These are phyloP conservation scores for Myochromella boudieri DNA, from an alignment of 768 basidiomycete genomes.

Conservation along the genomic window DNA sequence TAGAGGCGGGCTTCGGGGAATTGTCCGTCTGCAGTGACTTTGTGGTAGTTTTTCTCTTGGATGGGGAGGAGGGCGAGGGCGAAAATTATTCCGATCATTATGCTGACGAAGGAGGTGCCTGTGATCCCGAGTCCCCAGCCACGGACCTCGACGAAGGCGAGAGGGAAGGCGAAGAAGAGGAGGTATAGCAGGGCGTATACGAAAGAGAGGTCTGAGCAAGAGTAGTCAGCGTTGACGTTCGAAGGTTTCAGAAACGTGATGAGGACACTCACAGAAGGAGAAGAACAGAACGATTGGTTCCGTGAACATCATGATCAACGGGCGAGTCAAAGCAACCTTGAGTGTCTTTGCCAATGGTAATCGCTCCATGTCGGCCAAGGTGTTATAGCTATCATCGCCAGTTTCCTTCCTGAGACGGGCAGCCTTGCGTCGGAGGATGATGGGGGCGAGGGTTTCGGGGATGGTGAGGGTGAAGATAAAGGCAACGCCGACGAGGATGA, in stretches of 20 bases:
- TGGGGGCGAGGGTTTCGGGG: slow-evolving; percentile 52
- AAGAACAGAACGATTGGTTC: slow-evolving; percentile 11
- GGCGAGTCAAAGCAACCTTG: not conserved
- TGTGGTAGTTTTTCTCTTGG: slow-evolving; percentile 33
- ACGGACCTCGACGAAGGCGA: slow-evolving; percentile 38
- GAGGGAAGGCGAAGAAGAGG: slow-evolving; percentile 44
- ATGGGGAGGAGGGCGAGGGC: slow-evolving; percentile 30
- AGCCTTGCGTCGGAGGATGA: slow-evolving; percentile 44
- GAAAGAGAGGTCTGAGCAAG: slow-evolving; percentile 37
- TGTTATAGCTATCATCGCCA: slow-evolving; percentile 16
- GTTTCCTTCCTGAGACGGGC: slow-evolving; percentile 37
- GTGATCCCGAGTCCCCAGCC: slow-evolving; percentile 39
- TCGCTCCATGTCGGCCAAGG: slow-evolving; percentile 3
- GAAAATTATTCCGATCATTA: slow-evolving; percentile 37
- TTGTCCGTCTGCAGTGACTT: slow-evolving; percentile 30
- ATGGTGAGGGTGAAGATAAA: slow-evolving; percentile 39
- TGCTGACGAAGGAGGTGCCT: slow-evolving; percentile 43
- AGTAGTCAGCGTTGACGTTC: slow-evolving; percentile 11
- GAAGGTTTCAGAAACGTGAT: slow-evolving; percentile 22
- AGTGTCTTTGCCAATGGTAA: not conserved
- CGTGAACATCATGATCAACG: slow-evolving; percentile 8
- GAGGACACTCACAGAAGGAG: slow-evolving; percentile 2
- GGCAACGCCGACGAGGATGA: slow-evolving; percentile 39
- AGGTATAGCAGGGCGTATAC: slow-evolving; percentile 43
- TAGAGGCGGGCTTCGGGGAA: slow-evolving; percentile 45